Base-by-base conservation (phyloP, 306 rosid species). In the Clitoria ternatea region DNA sequence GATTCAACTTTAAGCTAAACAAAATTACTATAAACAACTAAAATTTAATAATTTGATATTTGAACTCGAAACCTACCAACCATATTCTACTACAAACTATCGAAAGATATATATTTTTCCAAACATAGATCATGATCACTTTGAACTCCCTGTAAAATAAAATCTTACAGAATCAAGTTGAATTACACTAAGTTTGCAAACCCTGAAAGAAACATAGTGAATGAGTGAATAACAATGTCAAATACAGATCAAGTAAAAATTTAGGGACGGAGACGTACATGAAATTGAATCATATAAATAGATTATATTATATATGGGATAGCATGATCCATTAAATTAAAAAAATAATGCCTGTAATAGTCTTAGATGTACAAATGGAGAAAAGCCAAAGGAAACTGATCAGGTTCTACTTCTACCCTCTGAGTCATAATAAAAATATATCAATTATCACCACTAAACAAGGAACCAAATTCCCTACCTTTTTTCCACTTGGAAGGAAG, bases 361-460 rank as follows among this genome's bases (percentile, higher is more conserved):
- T 78, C 70, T 27, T 62, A 75, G 78, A 88, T 90, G 62, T 77
- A 86, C 92, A 81, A 66, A 79, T 50, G 54, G 57, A 22, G 42
- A 62, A 76, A 37, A 64, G 54, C 73, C 57, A 73, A 77, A 70
- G 61, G 32, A 55, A 63, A 75, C 27, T 74, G 61, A 83, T 70
- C 42, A 73, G 61, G 74, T 69, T 83, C 84, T 64, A 19, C 62
- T 80, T 83, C 85, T 57, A 53, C 44, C 55, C 14, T 24, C 44
- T 48, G 59, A 64, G 44, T 70, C 85, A 67, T 68, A 56, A 77
- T 48, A 48, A 61, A 56, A 37, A 80, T 66, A 73, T 48, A 77
- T 61, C 74, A 44, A 66, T 77, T 48, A 77, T 61, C 74, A 44
- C 69, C 79, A 75, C 76, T 75, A 49, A 69, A 66, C 67, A 72